Evolutionary conservation across 1,284 basidiomycete species (phyloP).

Genomic region (Ustilago nuda): DNA sequence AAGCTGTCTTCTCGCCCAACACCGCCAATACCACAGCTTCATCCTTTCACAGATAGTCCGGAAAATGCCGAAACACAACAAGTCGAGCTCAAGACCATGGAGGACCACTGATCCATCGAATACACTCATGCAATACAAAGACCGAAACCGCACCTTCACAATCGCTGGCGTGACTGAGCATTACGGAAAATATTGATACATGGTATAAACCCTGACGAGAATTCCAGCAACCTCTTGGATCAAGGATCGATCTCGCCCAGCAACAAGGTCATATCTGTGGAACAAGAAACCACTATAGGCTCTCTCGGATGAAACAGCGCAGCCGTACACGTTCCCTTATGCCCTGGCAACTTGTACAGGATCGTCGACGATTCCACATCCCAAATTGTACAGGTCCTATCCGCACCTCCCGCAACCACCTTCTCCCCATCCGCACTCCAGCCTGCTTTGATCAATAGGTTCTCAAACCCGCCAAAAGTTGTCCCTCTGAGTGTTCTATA

Average conservation of each 20-base stretch:
- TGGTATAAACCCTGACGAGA: neutral
- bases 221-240: neutral
- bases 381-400: slow-evolving; percentile 67
- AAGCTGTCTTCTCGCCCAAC: slow-evolving; percentile 18
- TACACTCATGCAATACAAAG: slow-evolving; percentile 10
- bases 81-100: neutral
- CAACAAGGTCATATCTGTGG: slow-evolving; percentile 62
- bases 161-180: neutral
- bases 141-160: neutral
- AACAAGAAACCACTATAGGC: slow-evolving; percentile 63
- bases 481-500: slow-evolving; percentile 63
- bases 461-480: slow-evolving; percentile 64
- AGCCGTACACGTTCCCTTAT: slow-evolving; percentile 67
- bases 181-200: slow-evolving; percentile 11
- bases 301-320: slow-evolving; percentile 67
- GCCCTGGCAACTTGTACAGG: slow-evolving; percentile 67
- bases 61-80: neutral
- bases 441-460: slow-evolving; percentile 55
- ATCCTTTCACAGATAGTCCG: neutral
- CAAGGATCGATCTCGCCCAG: slow-evolving; percentile 62
- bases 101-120: too few relatives aligned
- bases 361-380: slow-evolving; percentile 58
- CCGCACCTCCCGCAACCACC: slow-evolving; percentile 62
- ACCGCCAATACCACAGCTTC: slow-evolving; percentile 11
- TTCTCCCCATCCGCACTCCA: slow-evolving; percentile 64